A percentile compares a stretch with the other conserved stretches of the same genome.
Conservation (phyloP, 192 early-diverging fungal genomes). For the Coemansia sp. region DNA sequence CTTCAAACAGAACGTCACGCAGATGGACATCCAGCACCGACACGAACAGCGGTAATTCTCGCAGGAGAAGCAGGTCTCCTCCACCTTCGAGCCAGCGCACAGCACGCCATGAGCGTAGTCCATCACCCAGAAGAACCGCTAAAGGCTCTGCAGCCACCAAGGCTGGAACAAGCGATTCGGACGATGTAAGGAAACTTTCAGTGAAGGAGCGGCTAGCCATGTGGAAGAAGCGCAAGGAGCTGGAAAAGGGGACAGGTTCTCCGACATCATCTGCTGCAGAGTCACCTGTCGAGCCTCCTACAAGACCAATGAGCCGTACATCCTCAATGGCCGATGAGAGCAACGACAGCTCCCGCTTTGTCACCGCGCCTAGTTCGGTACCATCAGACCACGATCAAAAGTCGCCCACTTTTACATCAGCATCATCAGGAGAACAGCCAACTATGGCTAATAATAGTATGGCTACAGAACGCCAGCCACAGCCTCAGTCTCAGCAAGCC, state of each 20-base stretch:
- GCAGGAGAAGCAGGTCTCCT: constrained; percentile 19
- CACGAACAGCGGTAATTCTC: background rate
- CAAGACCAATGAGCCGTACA: constrained; percentile 12
- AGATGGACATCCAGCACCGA: background rate
- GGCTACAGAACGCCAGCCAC: background rate
- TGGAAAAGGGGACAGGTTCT: constrained; percentile 11
- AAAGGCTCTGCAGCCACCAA: too few relatives aligned
- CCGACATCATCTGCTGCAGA: background rate
- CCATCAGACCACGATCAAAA: constrained; percentile 19
- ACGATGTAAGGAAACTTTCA: constrained; percentile 69
- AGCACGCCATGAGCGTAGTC: background rate
- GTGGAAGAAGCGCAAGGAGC: constrained; percentile 74
- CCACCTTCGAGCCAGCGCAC: constrained; percentile 7
- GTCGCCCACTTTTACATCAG: constrained; percentile 20
- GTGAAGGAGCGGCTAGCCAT: constrained; percentile 78
- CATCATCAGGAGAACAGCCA: background rate
- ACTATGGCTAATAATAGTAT: background rate
- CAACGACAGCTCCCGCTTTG: constrained; percentile 27
- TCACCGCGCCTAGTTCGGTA: constrained; percentile 37
- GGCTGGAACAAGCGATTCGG: constrained; percentile 16
- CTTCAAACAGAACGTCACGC: constrained; percentile 5
- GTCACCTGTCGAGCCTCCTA: constrained; percentile 7
- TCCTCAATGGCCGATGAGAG: constrained; percentile 27
- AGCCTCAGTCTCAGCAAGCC: background rate
- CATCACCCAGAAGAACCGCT: background rate